Evolutionary conservation across 768 basidiomycete species (phyloP), one percentile per base, ranked within the genome.

Genomic region (Mrakia frigida): DNA sequence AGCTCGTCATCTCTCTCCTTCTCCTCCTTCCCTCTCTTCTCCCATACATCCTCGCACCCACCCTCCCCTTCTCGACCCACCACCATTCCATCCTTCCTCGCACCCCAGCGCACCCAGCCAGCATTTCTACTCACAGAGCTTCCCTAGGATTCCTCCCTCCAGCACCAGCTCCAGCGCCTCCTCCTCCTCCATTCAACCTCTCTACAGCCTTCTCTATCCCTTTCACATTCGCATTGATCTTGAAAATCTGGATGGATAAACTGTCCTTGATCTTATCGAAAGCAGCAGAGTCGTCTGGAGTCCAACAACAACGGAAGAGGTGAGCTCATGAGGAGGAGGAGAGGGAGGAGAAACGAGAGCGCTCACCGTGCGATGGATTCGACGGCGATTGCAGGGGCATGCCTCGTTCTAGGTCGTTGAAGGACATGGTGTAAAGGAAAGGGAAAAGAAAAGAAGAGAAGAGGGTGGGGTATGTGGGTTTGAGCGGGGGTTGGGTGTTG

Each of bases 221-320:
- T 81, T 96, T 93, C 3, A 98, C 94, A 84, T 99, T 99, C 76
- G 92, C 89, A 81, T 96, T 95, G 86, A 98, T 94, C 88, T 98
- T 98, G 90, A 98, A 98, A 76, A 96, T 93, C 83, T 98, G 95
- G 9, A 98, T 87, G 0, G 81, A 82, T 7, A 83, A 81, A 37
- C 80, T 77, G 72, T 83, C 81, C 74, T 83, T 93, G 23, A 95
- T 85, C 43, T 86, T 86, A 14, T 87, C 84, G 83, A 96, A 98
- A 5, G 90, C 87, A 10, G 88, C 87, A 83, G 94, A 93, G 81
- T 92, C 80, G 59, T 81, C 83, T 82, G 60, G 28, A 25, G 10
- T 21, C 56, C 14, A 59, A 50, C 37, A 21, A 14, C 60, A n/a
- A n/a, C 3, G n/a, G 23, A 23, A 23, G 70, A 73, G 39, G 33